Evolutionary conservation across 495 filamentous ascomycete genomes (phyloP), one percentile per base, ranked within the genome.

Genomic region (Penicillium coprophilum): DNA sequence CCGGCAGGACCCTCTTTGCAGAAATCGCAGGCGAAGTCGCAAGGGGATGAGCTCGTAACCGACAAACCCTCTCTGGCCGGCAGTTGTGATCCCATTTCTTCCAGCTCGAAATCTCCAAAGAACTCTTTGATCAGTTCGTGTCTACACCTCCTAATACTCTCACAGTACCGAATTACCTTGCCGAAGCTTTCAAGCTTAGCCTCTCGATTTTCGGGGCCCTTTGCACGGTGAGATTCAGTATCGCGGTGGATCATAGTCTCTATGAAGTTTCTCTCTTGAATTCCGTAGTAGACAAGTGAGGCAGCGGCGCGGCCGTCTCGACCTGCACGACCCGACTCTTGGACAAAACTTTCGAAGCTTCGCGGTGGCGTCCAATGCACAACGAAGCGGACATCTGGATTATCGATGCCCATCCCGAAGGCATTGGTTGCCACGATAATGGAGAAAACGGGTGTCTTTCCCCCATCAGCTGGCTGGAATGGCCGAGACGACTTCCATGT

Each of bases 321-420:
- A 4, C 93, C 93, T 21, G 92, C 93, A 44, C 93, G 85, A 0
- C 93, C 93, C 8, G 90, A 92, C 79, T 97, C 93, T 72, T 97
- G 93, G 58, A 96, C 96, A 58, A 90, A 96, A 3, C 92, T 91
- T 69, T 97, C 93, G 67, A 97, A 96, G 30, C 86, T 91, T 64
- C 93, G 94, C 11, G 92, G 90, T 15, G 96, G 76, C 50, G 88
- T 87, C 92, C 92, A 97, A 69, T 97, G 93, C 4, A 95, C 82
- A 2, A 97, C 91, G 63, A 96, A 96, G 3, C 92, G 84, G 15
- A 97, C 93, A 61, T 94, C 86, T 28, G 92, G 83, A 71, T 96
- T 96, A 64, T 97, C 92, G 61, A 98, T 97, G 4, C 93, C 93
- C 93, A 98, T 97, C 7, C 93, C 93, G 58, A 97, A 97, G 0